These are phyloP conservation scores for Paramecium pentaurelia DNA, from an alignment of 73 alveolate genomes.

Conservation along the genomic window DNA sequence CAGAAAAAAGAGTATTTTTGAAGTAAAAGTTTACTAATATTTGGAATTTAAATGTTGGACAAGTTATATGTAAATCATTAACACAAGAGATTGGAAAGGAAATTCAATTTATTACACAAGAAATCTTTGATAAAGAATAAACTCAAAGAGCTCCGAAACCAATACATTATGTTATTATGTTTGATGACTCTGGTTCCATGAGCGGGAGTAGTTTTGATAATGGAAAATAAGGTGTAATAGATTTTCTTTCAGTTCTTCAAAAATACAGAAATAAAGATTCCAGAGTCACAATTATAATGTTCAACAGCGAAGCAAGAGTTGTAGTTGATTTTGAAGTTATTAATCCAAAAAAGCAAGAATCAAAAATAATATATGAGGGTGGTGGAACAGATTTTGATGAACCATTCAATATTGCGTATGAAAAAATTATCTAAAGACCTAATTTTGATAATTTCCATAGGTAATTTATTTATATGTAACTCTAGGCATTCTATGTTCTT, in stretches of 20 bases:
- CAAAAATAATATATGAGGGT: background rate
- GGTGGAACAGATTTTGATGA: background rate
- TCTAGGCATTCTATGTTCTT: background rate
- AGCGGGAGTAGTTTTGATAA: background rate
- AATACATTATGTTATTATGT: background rate
- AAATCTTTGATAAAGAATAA: background rate
- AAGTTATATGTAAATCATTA: background rate
- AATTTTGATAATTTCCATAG: background rate
- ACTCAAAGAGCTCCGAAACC: background rate
- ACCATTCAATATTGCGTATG: background rate
- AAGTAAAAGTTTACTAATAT: background rate
- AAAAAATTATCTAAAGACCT: background rate
- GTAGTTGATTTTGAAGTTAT: background rate
- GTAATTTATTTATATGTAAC: background rate
- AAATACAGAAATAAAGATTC: background rate
- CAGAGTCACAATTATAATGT: background rate
- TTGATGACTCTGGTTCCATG: background rate
- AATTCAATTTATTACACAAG: background rate
- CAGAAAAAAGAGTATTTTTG: background rate
- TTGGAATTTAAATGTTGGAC: background rate
- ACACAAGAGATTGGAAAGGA: background rate
- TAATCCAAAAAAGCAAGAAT: background rate
- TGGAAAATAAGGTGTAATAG: background rate
- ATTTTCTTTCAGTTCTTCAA: background rate
- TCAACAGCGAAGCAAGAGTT: background rate